Percentiles rank a stretch among this genome's conserved stretches.
phyloP scores from a whole-genome alignment of 495 filamentous ascomycete species.

The Gamarada debralockiae region DNA sequence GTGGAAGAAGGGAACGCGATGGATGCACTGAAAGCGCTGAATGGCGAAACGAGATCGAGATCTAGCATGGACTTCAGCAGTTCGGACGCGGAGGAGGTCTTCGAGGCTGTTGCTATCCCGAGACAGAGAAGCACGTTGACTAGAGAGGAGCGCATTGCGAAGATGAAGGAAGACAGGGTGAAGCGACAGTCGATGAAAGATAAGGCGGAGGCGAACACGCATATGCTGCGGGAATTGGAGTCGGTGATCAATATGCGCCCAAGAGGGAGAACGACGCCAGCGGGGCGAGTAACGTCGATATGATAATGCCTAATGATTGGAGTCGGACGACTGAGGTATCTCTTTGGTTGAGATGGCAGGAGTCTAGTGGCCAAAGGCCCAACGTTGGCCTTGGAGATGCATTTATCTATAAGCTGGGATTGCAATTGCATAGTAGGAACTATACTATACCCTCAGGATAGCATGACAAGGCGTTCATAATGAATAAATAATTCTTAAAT shows the following conservation, averaged over 20 bases:
- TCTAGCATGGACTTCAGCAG: conserved; percentile 36
- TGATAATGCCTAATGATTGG: conserved; percentile 21
- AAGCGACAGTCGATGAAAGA: conserved; percentile 63
- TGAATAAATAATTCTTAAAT: neutral
- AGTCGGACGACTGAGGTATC: neutral
- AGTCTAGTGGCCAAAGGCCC: neutral
- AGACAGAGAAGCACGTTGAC: conserved; percentile 68
- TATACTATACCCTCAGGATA: conserved; percentile 9
- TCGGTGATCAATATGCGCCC: conserved; percentile 79
- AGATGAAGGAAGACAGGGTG: conserved; percentile 83
- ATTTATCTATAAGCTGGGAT: neutral
- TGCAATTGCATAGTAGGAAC: neutral
- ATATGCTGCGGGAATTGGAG: conserved; percentile 89
- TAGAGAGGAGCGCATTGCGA: conserved; percentile 81
- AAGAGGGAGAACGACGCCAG: conserved; percentile 33
- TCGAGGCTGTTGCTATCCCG: conserved; percentile 82
- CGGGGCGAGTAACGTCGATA: conserved; percentile 25
- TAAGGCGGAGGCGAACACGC: conserved; percentile 71
- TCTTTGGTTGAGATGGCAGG: neutral
- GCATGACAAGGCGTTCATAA: neutral
- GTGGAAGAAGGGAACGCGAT: conserved; percentile 75
- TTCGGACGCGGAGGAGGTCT: conserved; percentile 72
- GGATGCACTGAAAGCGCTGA: conserved; percentile 73
- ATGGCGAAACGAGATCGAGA: conserved; percentile 49
- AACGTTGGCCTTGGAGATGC: neutral